Base-by-base conservation (phyloP, 2,329 filamentous ascomycete genomes). In the Furcasterigmium furcatum region DNA sequence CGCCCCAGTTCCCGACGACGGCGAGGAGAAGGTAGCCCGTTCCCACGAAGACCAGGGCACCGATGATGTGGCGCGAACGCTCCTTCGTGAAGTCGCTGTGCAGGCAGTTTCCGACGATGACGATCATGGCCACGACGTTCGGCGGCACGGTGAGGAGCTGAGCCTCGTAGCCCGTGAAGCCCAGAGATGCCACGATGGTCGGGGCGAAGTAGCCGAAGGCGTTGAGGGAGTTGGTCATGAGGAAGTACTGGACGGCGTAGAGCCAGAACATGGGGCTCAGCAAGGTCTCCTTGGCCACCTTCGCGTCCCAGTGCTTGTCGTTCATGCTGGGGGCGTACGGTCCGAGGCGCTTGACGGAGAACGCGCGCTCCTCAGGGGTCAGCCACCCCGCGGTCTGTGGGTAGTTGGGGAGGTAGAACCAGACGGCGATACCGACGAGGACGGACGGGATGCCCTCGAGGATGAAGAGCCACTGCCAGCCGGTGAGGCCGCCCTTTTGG, bases 391-490 rank as follows among this genome's bases (percentile, higher is more conserved):
- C 59, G 3, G 60, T 63, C 50, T 65, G 61, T 2, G 63, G 63
- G 44, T 59, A 64, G 43, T 66, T 62, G 2, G 63, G 63, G 21
- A 56, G 55, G 47, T 53, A 59, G 52, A 58, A 63, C 48, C 57
- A 62, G 41, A 61, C 52, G 43, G 65, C 18, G 25, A 67, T 35
- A 29, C 56, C 56, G n/a, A 61, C 54, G 22, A 64, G 43, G 42
- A 66, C 46, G 32, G 61, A 53, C 18, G 56, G 46, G 18, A 63
- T 56, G 14, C 67, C 56, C 47, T 67, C 71, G 42, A 86, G 67
- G 46, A 85, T 76, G 58, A 87, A 87, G 4, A 86, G 73, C 67
- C 83, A 87, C 49, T 79, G 70, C 83, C 83, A 87, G 29, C 67
- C 74, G 20, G 64, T 65, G 35, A 80, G 63, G 0, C 72, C 72